A percentile compares a stretch with the other conserved stretches of the same genome.
phyloP scores from a whole-genome alignment of 2,329 filamentous ascomycete genomes.

The Botryotinia calthae region DNA sequence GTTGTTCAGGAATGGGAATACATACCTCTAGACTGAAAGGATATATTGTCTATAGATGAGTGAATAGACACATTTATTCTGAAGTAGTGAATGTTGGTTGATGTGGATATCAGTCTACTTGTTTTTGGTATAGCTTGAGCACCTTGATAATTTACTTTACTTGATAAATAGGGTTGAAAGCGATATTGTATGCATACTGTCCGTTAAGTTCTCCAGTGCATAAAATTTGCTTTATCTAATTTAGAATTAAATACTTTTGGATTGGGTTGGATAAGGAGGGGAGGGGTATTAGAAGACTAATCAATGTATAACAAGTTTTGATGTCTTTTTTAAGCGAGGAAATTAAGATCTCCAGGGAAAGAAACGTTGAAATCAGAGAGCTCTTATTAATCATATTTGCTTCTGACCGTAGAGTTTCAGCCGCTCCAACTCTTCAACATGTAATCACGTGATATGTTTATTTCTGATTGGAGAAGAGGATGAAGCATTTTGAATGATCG shows the following conservation, averaged over 20 bases:
- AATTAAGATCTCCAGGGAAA: not conserved
- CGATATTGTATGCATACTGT: not conserved
- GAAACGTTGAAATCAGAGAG: not conserved
- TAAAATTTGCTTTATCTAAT: not conserved
- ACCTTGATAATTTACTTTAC: not conserved
- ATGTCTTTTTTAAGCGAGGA: not conserved
- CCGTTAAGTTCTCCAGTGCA: not conserved
- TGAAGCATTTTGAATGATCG: not conserved
- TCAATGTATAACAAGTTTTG: not conserved
- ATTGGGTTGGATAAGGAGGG: not conserved
- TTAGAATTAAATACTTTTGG: not conserved
- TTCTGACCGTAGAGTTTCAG: not conserved
- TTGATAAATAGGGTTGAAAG: not conserved
- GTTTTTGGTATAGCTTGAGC: no score
- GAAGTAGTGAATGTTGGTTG: not conserved
- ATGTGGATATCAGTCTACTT: not conserved
- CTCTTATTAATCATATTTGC: not conserved
- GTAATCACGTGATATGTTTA: not conserved
- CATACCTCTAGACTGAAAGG: fast-evolving
- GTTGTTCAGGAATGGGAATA: not conserved
- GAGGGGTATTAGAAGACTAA: not conserved
- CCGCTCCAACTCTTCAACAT: not conserved
- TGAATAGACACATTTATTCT: not conserved
- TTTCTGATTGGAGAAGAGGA: not conserved
- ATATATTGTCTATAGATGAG: not conserved